Evolutionary conservation across 352 stramenopile genomes (phyloP).

Genomic region (Pythium scleroteichum): DNA sequence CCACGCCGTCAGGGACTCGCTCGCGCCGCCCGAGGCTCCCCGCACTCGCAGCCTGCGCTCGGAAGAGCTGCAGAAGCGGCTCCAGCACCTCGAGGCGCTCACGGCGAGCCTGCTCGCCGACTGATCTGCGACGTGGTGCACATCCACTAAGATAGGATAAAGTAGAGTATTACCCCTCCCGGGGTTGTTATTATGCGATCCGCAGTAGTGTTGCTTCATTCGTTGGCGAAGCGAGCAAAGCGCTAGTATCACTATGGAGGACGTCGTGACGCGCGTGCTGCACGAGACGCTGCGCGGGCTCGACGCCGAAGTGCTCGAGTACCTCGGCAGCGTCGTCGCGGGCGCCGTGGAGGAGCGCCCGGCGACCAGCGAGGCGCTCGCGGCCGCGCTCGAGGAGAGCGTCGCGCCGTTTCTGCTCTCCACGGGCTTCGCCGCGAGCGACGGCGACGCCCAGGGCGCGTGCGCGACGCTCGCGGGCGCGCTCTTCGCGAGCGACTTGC

Average conservation of each 20-base stretch:
- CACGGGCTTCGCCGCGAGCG: slow-evolving; percentile 48
- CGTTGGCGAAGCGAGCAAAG: neutral
- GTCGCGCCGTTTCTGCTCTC: slow-evolving; percentile 77
- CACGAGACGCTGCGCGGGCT: slow-evolving; percentile 50
- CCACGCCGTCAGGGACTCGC: neutral
- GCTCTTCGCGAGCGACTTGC: slow-evolving; percentile 32
- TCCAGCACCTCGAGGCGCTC: slow-evolving; percentile 58
- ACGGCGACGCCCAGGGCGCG: slow-evolving; percentile 36
- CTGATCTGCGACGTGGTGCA: slow-evolving; percentile 14
- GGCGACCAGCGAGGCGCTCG: slow-evolving; percentile 36
- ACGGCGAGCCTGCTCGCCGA: slow-evolving; percentile 60
- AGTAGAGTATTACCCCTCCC: neutral
- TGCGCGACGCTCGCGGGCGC: slow-evolving; percentile 46
- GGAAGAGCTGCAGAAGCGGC: slow-evolving; percentile 22
- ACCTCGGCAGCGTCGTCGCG: slow-evolving; percentile 58
- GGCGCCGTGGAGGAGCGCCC: slow-evolving; percentile 49
- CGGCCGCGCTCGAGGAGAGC: slow-evolving; percentile 47
- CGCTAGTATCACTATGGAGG: slow-evolving; percentile 36
- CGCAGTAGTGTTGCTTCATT: neutral
- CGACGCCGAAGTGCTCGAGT: slow-evolving; percentile 74
- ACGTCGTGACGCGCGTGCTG: slow-evolving; percentile 48
- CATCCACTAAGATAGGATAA: neutral
- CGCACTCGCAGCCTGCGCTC: neutral
- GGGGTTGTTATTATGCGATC: neutral
- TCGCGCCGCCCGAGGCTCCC: neutral